phyloP scores from a whole-genome alignment of 441 rosid genomes.

The Syzygium malaccense region DNA sequence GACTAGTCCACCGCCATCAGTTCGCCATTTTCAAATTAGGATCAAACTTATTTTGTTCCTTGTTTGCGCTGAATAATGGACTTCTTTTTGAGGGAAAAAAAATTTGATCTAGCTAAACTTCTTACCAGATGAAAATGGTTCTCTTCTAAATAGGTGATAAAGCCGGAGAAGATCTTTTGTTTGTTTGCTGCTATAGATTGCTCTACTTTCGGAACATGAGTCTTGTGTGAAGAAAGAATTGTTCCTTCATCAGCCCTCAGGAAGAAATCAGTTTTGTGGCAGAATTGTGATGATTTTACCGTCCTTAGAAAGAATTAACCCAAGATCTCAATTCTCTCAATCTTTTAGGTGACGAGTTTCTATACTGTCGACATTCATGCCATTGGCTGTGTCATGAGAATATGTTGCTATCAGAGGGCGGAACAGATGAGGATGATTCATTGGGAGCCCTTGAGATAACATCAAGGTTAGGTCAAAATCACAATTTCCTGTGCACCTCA shows the following conservation, averaged over 20 bases:
- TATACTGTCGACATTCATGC: not conserved
- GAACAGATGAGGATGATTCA: constrained; percentile 4
- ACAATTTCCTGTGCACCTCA: constrained; percentile 12
- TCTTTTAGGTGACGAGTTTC: not conserved
- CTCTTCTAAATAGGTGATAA: not conserved
- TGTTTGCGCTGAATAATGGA: not conserved
- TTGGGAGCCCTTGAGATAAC: not conserved
- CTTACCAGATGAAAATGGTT: not conserved
- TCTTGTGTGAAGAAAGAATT: not conserved
- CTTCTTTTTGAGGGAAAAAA: not conserved
- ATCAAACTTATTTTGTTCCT: not conserved
- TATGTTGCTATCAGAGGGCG: not conserved
- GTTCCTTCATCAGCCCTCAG: not conserved
- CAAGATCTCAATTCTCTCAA: not conserved
- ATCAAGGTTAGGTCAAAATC: constrained; percentile 41
- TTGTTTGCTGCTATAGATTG: not conserved
- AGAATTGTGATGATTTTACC: not conserved
- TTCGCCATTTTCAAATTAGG: not conserved
- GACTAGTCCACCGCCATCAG: not conserved
- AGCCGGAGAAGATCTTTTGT: not conserved
- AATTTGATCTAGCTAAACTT: not conserved
- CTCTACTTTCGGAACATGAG: not conserved
- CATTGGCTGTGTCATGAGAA: not conserved
- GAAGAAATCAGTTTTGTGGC: not conserved
- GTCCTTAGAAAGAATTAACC: not conserved